A percentile compares a stretch with the other conserved stretches of the same genome.
phyloP scores from a whole-genome alignment of 2,329 filamentous ascomycete genomes.

The Zopfia rhizophila region DNA sequence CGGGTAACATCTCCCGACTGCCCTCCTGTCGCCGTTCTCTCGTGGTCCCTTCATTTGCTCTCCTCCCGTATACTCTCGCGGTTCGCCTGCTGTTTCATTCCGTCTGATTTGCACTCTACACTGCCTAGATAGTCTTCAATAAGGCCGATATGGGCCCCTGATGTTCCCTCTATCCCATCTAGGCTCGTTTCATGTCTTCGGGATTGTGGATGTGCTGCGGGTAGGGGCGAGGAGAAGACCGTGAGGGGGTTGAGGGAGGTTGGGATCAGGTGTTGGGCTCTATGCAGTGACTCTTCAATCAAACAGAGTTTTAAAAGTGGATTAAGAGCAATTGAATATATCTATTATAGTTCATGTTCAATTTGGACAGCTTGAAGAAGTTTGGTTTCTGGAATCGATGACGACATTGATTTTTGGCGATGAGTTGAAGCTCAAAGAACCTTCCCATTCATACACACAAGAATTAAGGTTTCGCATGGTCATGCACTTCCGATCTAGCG shows the following conservation, averaged over 20 bases:
- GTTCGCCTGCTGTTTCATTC: conserved; percentile 49
- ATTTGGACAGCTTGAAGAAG: not conserved
- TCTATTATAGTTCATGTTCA: not conserved
- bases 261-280: conserved; percentile 20
- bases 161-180: conserved; percentile 60
- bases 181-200: conserved; percentile 61
- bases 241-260: conserved; percentile 31
- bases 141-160: conserved; percentile 59
- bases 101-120: conserved; percentile 54
- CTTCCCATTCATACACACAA: too few relatives aligned
- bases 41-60: too few relatives aligned
- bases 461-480: too few relatives aligned
- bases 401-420: conserved; percentile 17
- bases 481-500: too few relatives aligned
- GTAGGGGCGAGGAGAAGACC: conserved; percentile 32
- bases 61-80: too few relatives aligned
- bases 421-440: not conserved
- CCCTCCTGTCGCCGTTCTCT: too few relatives aligned
- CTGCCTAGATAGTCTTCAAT: conserved; percentile 59
- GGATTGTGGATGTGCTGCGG: conserved; percentile 55
- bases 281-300: too few relatives aligned
- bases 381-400: conserved; percentile 16
- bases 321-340: conserved; percentile 18
- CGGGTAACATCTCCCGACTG: too few relatives aligned
- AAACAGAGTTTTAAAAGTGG: conserved; percentile 5